Conservation (phyloP, 1,284 basidiomycete species). For the Cryptococcus wingfieldii region DNA sequence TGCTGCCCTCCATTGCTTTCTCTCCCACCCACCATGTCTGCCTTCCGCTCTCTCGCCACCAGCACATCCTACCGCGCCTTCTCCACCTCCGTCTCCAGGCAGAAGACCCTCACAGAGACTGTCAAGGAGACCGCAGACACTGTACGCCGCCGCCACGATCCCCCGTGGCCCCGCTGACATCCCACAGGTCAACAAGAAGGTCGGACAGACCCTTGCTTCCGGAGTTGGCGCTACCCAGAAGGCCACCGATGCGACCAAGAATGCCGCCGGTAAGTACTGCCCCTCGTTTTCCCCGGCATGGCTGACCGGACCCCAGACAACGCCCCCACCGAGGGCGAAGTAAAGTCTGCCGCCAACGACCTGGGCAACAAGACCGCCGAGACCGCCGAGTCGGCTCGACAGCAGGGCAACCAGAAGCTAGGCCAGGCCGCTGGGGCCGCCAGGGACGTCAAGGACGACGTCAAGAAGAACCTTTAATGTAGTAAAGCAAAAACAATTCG, state of each 20-base stretch:
- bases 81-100: slow-evolving; percentile 18
- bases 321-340: slow-evolving; percentile 14
- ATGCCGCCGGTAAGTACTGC: slow-evolving; percentile 22
- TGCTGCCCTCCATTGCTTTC: background rate
- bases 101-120: slow-evolving; percentile 27
- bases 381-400: slow-evolving; percentile 19
- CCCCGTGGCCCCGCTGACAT: background rate
- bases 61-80: slow-evolving; percentile 16
- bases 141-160: slow-evolving; percentile 14
- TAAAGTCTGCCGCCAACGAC: slow-evolving; percentile 8
- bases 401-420: slow-evolving; percentile 20
- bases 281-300: background rate
- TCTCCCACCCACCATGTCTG: slow-evolving; percentile 14
- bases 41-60: slow-evolving; percentile 13
- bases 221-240: slow-evolving; percentile 26
- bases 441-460: slow-evolving; percentile 26
- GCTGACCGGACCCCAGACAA: slow-evolving; percentile 9
- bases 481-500: background rate
- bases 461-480: slow-evolving; percentile 23
- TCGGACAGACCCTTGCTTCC: slow-evolving; percentile 30
- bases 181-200: slow-evolving; percentile 34
- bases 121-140: slow-evolving; percentile 38
- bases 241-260: slow-evolving; percentile 19
- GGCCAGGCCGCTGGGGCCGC: slow-evolving; percentile 22
- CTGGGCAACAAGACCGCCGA: slow-evolving; percentile 14